phyloP scores from a whole-genome alignment of 75 land plant genomes.

The Cryptomeria japonica region DNA sequence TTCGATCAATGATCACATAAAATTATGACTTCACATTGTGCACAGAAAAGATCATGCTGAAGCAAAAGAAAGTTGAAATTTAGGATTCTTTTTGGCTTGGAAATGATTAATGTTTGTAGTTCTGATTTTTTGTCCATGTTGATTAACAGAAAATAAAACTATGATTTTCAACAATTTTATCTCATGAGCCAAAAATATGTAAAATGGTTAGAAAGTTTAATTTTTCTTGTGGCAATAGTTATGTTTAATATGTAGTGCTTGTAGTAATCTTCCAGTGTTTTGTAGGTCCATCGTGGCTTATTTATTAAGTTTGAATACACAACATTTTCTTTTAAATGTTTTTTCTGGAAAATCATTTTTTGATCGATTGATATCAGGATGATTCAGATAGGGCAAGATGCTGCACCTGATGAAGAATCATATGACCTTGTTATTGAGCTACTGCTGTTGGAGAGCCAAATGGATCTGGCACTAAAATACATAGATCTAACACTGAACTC shows the following conservation, averaged over 20 bases:
- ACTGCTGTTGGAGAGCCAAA: slow-evolving; percentile 34
- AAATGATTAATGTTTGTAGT: not conserved
- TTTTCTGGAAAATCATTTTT: slow-evolving; percentile 6
- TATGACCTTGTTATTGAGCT: slow-evolving; percentile 51
- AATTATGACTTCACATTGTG: not conserved
- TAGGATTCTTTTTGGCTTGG: not conserved
- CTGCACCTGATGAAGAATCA: slow-evolving; percentile 60
- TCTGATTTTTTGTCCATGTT: not conserved
- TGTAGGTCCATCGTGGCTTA: not conserved
- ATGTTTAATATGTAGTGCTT: not conserved
- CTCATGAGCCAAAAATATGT: not conserved
- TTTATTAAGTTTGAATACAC: not conserved
- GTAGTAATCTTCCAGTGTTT: not conserved
- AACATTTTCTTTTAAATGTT: not conserved
- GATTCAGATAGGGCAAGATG: slow-evolving; percentile 45
- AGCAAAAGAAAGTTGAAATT: not conserved
- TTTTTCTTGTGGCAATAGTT: not conserved
- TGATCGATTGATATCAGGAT: slow-evolving; percentile 46
- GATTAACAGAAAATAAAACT: not conserved
- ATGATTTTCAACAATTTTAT: not conserved
- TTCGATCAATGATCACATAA: not conserved
- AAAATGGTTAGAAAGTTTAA: not conserved
- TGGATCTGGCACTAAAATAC: slow-evolving; percentile 55
- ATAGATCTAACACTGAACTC: slow-evolving; percentile 54
- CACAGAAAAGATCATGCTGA: not conserved